Percentiles rank a stretch among this genome's conserved stretches.
Conservation (phyloP, 495 filamentous ascomycete species). For the Pyronema omphalodes region DNA sequence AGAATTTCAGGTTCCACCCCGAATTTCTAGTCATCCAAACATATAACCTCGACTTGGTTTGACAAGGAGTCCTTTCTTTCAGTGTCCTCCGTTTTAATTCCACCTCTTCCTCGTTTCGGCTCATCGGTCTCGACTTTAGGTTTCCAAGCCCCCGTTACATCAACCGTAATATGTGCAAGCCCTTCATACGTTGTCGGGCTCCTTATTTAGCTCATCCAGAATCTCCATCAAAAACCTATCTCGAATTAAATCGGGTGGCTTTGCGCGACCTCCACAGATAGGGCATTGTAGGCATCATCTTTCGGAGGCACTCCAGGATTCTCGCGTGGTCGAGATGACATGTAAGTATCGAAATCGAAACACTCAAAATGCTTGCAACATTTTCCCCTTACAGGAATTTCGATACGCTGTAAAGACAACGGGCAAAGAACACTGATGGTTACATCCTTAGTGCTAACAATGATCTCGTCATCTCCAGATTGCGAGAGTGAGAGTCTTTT, state of each 20-base stretch:
- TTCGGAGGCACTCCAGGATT: constrained; percentile 20
- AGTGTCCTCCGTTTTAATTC: not conserved
- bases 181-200: not conserved
- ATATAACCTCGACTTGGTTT: constrained; percentile 18
- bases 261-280: constrained; percentile 19
- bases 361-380: constrained; percentile 20
- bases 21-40: constrained; percentile 12
- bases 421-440: constrained; percentile 18
- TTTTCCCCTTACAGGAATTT: constrained; percentile 13
- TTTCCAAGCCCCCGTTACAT: not conserved
- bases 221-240: constrained; percentile 17
- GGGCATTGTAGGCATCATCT: constrained; percentile 21
- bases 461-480: constrained; percentile 16
- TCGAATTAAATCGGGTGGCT: constrained; percentile 18
- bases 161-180: constrained; percentile 9
- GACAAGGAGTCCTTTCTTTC: not conserved
- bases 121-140: not conserved
- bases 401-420: constrained; percentile 19
- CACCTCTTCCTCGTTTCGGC: not conserved
- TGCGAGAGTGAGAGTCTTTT: constrained; percentile 6
- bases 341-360: constrained; percentile 22
- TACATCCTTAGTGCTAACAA: constrained; percentile 18
- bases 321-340: constrained; percentile 16
- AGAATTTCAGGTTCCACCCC: too few relatives aligned
- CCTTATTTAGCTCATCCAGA: constrained; percentile 7